phyloP scores from a whole-genome alignment of 768 basidiomycete species.

The Neoboletus subvelutipes region DNA sequence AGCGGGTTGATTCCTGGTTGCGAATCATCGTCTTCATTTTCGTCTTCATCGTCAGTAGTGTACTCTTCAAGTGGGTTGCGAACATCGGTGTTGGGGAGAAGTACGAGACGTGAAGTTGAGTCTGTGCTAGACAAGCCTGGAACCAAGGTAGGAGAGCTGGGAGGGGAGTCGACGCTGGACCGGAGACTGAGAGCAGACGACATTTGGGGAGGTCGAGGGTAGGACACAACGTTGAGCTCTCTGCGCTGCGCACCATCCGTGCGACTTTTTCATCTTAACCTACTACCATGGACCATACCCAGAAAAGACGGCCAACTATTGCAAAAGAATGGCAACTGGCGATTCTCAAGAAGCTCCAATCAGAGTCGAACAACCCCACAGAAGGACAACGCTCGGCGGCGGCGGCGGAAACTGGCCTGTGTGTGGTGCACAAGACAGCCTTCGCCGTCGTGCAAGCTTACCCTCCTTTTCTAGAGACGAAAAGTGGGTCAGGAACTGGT shows the following conservation, averaged over 20 bases:
- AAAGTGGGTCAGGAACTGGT: constrained; percentile 33
- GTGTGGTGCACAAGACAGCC: constrained; percentile 16
- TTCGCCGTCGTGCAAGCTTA: constrained; percentile 8
- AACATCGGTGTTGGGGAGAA: constrained; percentile 57
- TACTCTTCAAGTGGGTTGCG: constrained; percentile 32
- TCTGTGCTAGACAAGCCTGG: constrained; percentile 29
- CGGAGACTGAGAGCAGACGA: not conserved
- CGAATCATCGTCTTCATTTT: constrained; percentile 35
- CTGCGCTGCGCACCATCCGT: constrained; percentile 4
- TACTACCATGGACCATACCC: constrained; percentile 4
- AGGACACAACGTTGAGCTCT: not conserved
- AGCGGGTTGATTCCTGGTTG: constrained; percentile 10
- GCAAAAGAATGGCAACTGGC: constrained; percentile 32
- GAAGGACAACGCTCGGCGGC: constrained; percentile 20
- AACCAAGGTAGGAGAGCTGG: not conserved
- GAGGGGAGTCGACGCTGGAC: constrained; percentile 15
- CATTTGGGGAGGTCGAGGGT: constrained; percentile 6
- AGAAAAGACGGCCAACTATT: constrained; percentile 12
- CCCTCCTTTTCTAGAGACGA: constrained; percentile 21
- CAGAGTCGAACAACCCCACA: constrained; percentile 24
- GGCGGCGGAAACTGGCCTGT: constrained; percentile 32
- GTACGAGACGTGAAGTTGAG: constrained; percentile 58
- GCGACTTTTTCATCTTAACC: constrained; percentile 14
- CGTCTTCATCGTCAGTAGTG: constrained; percentile 43
- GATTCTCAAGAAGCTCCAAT: constrained; percentile 27